Percentiles rank a stretch among this genome's conserved stretches.
These are phyloP conservation scores for Paramecium caudatum DNA, from an alignment of 73 alveolate genomes.

Conservation along the genomic window DNA sequence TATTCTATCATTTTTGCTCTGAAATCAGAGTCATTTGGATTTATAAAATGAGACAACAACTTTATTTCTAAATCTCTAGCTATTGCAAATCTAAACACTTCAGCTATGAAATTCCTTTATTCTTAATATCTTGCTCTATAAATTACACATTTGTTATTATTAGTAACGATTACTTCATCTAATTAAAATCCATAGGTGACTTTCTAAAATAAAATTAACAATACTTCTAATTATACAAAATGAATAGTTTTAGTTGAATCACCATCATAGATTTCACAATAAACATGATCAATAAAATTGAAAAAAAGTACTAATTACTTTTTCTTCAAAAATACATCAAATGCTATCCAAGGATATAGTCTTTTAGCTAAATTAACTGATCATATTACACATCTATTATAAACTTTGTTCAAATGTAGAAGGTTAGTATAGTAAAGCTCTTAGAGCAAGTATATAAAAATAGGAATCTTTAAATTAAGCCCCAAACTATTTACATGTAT, in stretches of 20 bases:
- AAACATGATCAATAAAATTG: slow-evolving; percentile 58
- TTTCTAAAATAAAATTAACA: neutral
- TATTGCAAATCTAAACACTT: slow-evolving; percentile 58
- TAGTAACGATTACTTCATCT: slow-evolving; percentile 55
- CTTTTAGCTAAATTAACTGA: slow-evolving; percentile 26
- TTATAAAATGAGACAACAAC: slow-evolving; percentile 40
- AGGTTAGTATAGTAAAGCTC: slow-evolving; percentile 57
- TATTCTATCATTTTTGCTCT: slow-evolving; percentile 29
- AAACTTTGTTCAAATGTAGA: slow-evolving; percentile 14
- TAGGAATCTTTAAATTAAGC: neutral
- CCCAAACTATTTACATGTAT: slow-evolving; percentile 6
- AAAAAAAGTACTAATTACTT: neutral
- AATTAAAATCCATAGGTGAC: slow-evolving; percentile 66
- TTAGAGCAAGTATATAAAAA: neutral
- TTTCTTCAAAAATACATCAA: slow-evolving; percentile 14
- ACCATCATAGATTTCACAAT: slow-evolving; percentile 44
- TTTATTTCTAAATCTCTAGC: slow-evolving; percentile 63
- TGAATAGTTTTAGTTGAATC: neutral
- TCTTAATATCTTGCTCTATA: slow-evolving; percentile 65
- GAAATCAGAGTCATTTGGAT: slow-evolving; percentile 60
- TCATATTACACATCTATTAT: slow-evolving; percentile 15
- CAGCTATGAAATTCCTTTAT: slow-evolving; percentile 59
- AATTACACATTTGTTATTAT: slow-evolving; percentile 7
- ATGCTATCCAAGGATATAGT: slow-evolving; percentile 64
- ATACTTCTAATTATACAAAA: slow-evolving; percentile 58